A percentile compares a stretch with the other conserved stretches of the same genome.
phyloP scores from a whole-genome alignment of 257 asterid genomes.

The Fraxinus americana region DNA sequence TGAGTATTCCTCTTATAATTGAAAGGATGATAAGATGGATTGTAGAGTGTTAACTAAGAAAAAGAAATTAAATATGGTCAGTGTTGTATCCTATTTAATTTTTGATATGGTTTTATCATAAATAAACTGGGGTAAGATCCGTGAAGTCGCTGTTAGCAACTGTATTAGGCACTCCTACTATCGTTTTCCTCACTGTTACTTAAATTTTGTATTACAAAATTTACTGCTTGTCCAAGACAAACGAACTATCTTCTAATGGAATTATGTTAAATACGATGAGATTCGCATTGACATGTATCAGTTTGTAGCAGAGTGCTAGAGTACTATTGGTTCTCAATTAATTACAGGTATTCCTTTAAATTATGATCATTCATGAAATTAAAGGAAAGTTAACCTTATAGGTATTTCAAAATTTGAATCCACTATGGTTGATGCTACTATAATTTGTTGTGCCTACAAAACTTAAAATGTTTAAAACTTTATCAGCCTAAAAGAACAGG shows the following conservation, averaged over 20 bases:
- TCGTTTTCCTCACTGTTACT: background rate
- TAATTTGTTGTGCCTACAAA: too few relatives aligned
- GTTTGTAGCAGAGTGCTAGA: background rate
- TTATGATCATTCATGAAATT: background rate
- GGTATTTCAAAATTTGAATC: too few relatives aligned
- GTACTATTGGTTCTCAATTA: background rate
- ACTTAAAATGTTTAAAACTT: background rate
- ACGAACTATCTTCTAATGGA: constrained; percentile 38
- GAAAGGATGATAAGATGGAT: too few relatives aligned
- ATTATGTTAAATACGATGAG: constrained; percentile 13
- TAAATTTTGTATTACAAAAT: constrained; percentile 21
- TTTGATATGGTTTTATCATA: background rate
- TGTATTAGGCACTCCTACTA: background rate
- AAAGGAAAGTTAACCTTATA: background rate
- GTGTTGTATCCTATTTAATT: background rate
- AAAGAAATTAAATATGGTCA: background rate
- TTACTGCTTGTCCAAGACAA: constrained; percentile 19
- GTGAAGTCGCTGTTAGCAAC: background rate
- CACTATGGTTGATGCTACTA: too few relatives aligned
- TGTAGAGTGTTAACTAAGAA: too few relatives aligned
- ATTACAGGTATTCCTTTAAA: background rate
- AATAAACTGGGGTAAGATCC: background rate
- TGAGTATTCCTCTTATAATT: background rate
- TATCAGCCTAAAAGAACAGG: background rate
- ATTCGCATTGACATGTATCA: background rate